Conservation (phyloP, 2,329 filamentous ascomycete species). For the Sclerotinia borealis region DNA sequence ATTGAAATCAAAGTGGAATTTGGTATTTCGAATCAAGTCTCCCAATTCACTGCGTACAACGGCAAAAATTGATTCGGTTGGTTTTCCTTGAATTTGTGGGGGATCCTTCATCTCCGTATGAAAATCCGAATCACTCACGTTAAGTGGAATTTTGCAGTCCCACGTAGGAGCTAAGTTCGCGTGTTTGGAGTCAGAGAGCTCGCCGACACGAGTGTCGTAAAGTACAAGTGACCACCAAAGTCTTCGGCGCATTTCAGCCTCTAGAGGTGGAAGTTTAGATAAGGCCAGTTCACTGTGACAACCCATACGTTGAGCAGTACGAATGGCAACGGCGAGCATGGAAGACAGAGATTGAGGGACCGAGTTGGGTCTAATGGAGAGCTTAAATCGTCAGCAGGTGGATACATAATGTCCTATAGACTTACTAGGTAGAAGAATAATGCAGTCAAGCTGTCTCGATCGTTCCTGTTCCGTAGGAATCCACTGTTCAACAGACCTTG, state of each 20-base stretch:
- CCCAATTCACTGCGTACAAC: constrained; percentile 52
- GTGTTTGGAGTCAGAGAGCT: constrained; percentile 50
- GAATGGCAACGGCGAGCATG: constrained; percentile 58
- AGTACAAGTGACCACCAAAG: constrained; percentile 68
- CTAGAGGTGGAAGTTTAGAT: constrained; percentile 44
- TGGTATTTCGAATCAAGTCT: constrained; percentile 33
- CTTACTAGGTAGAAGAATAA: constrained; percentile 49
- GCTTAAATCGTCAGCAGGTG: constrained; percentile 19
- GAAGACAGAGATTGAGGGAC: constrained; percentile 57
- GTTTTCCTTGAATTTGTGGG: constrained; percentile 42
- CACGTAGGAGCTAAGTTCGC: constrained; percentile 37
- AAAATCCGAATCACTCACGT: constrained; percentile 56
- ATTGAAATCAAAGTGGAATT: constrained; percentile 24
- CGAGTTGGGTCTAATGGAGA: constrained; percentile 33
- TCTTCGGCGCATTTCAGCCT: constrained; percentile 64
- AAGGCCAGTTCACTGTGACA: constrained; percentile 58
- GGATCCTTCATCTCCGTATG: constrained; percentile 50
- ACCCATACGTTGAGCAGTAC: constrained; percentile 62
- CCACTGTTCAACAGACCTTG: constrained; percentile 40
- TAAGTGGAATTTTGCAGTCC: constrained; percentile 53
- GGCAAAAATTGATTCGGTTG: constrained; percentile 56
- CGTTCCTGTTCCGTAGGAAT: constrained; percentile 35
- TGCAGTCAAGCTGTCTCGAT: constrained; percentile 44
- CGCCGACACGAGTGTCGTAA: constrained; percentile 63
- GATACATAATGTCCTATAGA: constrained; percentile 9